A percentile compares a stretch with the other conserved stretches of the same genome.
These are phyloP conservation scores for Eucalyptus coolabah DNA, from an alignment of 345 rosid genomes.

Conservation along the genomic window DNA sequence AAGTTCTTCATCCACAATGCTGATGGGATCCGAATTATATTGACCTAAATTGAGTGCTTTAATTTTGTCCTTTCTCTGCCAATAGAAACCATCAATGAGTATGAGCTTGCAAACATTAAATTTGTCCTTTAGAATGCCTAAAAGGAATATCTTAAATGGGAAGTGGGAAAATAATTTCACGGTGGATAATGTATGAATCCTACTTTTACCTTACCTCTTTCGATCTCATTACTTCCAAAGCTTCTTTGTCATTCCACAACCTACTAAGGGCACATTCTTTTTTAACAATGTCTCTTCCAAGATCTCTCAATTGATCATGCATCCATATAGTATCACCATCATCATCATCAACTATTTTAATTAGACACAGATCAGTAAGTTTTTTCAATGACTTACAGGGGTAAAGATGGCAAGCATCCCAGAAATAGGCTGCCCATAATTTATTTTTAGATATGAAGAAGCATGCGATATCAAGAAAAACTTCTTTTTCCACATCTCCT, in stretches of 20 bases:
- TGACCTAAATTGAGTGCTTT: background rate
- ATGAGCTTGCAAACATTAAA: background rate
- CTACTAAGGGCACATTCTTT: background rate
- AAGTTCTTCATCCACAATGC: background rate
- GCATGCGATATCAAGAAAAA: background rate
- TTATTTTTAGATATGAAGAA: accelerated
- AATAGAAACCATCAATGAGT: background rate
- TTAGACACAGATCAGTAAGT: background rate
- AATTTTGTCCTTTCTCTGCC: background rate
- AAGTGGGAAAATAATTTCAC: background rate
- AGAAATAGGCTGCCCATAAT: background rate
- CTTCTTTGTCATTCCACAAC: background rate
- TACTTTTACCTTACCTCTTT: background rate
- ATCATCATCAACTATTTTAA: background rate
- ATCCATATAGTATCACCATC: background rate
- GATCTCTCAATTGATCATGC: background rate
- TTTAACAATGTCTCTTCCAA: background rate
- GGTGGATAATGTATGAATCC: background rate
- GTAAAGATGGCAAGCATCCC: background rate
- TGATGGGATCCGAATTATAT: background rate
- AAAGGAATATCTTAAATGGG: background rate
- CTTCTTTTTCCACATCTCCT: accelerated
- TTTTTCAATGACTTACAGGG: background rate
- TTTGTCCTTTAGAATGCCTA: background rate
- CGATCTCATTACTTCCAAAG: background rate